Conservation (phyloP, 306 rosid genomes). For the Trichosanthes truncata region DNA sequence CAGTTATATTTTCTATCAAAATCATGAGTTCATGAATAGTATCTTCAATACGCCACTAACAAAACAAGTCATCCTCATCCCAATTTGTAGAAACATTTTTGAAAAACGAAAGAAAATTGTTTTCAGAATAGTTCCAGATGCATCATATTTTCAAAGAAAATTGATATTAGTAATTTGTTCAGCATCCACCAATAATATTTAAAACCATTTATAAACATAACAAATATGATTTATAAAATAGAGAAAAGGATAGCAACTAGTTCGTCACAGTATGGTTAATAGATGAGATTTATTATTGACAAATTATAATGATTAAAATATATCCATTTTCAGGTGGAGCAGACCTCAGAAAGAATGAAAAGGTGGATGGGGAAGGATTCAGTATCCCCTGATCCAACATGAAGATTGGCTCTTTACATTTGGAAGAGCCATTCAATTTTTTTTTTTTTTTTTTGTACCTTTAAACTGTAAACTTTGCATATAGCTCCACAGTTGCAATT, state of each 20-base stretch:
- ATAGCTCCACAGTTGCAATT: not conserved
- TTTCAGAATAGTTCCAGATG: not conserved
- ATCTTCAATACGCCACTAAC: too few species aligned
- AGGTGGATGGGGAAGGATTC: conserved; percentile 44
- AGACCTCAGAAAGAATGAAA: conserved; percentile 62
- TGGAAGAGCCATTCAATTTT: not conserved
- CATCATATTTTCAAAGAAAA: not conserved
- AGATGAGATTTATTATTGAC: too few species aligned
- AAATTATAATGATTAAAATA: not conserved
- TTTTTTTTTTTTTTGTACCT: not conserved
- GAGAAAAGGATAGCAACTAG: too few species aligned
- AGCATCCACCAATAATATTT: not conserved
- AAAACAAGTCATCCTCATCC: too few species aligned
- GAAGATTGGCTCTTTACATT: not conserved
- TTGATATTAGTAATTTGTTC: too few species aligned
- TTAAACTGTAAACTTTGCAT: not conserved
- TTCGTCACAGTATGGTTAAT: too few species aligned
- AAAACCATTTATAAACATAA: not conserved
- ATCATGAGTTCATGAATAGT: too few species aligned
- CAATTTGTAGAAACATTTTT: too few species aligned
- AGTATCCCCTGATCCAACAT: not conserved
- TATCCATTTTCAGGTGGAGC: conserved; percentile 58
- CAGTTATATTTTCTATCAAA: too few species aligned
- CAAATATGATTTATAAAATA: not conserved
- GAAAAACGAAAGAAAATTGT: too few species aligned